Percentiles rank a stretch among this genome's conserved stretches.
These are phyloP conservation scores for Entoloma clypeatum DNA, from an alignment of 1,284 basidiomycete genomes.

Conservation along the genomic window DNA sequence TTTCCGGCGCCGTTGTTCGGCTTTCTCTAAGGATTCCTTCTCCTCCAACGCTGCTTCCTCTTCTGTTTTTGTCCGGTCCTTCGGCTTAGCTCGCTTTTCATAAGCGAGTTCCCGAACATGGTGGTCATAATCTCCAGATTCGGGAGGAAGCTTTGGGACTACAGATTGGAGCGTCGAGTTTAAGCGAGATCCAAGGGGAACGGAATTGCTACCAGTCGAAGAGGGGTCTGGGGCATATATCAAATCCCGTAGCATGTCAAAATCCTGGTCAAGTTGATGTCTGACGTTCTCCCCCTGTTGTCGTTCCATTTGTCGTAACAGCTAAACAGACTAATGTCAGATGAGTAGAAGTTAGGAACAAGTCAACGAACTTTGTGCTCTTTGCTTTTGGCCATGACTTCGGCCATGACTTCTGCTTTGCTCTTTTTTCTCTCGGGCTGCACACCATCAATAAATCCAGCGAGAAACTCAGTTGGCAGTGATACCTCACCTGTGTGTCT, in stretches of 20 bases:
- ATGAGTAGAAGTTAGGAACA: neutral
- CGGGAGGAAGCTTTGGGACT: conserved; percentile 23
- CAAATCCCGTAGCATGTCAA: conserved; percentile 79
- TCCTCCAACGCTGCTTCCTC: conserved; percentile 90
- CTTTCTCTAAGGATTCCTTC: conserved; percentile 82
- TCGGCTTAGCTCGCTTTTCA: conserved; percentile 91
- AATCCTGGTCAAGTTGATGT: conserved; percentile 85
- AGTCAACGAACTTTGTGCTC: conserved; percentile 72
- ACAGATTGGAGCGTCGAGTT: conserved; percentile 19
- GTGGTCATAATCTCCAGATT: conserved; percentile 75
- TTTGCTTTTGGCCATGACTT: conserved; percentile 98
- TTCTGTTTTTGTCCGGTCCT: conserved; percentile 95
- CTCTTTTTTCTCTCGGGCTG: conserved; percentile 81
- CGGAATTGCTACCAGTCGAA: conserved; percentile 35
- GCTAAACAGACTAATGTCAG: conserved; percentile 38
- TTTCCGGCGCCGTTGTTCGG: conserved; percentile 75
- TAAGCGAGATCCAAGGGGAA: conserved; percentile 27
- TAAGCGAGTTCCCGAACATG: conserved; percentile 91
- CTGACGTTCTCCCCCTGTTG: conserved; percentile 87
- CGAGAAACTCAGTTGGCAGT: conserved; percentile 3
- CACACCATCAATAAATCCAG: conserved; percentile 13
- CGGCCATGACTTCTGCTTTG: conserved; percentile 97
- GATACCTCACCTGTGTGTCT: conserved; percentile 45
- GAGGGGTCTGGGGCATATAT: conserved; percentile 61
- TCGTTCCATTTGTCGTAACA: conserved; percentile 83